A percentile compares a stretch with the other conserved stretches of the same genome.
These are phyloP conservation scores for Boletus insuetus DNA, from an alignment of 768 basidiomycete genomes.

Conservation along the genomic window DNA sequence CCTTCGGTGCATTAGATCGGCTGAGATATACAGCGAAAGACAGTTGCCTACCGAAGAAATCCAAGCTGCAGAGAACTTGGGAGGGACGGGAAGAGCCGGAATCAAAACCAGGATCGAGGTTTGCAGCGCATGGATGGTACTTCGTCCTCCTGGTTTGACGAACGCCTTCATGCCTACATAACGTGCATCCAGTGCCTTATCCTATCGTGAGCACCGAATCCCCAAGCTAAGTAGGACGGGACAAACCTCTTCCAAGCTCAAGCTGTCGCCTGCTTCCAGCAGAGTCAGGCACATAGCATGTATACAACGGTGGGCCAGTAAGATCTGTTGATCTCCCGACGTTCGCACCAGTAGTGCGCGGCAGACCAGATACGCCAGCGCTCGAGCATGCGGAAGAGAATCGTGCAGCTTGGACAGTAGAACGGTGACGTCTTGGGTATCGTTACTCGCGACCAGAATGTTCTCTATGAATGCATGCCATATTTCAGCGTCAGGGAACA, in stretches of 20 bases:
- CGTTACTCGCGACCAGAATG: conserved; percentile 51
- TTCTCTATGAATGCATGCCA: conserved; percentile 47
- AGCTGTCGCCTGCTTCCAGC: conserved; percentile 43
- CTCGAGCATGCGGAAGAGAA: conserved; percentile 47
- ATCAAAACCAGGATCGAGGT: conserved; percentile 52
- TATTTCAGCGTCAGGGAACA: background rate
- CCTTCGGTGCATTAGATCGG: conserved; percentile 14
- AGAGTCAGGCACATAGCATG: conserved; percentile 44
- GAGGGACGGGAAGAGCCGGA: conserved; percentile 47
- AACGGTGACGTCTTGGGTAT: conserved; percentile 40
- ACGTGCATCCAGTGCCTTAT: conserved; percentile 44
- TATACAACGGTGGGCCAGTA: conserved; percentile 49
- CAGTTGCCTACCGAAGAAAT: conserved; percentile 38
- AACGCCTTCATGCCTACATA: conserved; percentile 49
- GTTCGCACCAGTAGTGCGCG: conserved; percentile 56
- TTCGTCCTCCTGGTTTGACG: conserved; percentile 58
- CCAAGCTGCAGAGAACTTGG: conserved; percentile 43
- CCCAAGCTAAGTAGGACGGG: background rate
- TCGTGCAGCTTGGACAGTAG: conserved; percentile 54
- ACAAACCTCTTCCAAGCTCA: conserved; percentile 31
- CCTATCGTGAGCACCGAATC: conserved; percentile 1
- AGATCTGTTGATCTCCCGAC: conserved; percentile 57
- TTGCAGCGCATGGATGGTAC: conserved; percentile 56
- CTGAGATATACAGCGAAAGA: background rate
- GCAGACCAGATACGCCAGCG: conserved; percentile 60